Conservation (phyloP, 2,329 filamentous ascomycete genomes). For the Harringtonia lauricola region DNA sequence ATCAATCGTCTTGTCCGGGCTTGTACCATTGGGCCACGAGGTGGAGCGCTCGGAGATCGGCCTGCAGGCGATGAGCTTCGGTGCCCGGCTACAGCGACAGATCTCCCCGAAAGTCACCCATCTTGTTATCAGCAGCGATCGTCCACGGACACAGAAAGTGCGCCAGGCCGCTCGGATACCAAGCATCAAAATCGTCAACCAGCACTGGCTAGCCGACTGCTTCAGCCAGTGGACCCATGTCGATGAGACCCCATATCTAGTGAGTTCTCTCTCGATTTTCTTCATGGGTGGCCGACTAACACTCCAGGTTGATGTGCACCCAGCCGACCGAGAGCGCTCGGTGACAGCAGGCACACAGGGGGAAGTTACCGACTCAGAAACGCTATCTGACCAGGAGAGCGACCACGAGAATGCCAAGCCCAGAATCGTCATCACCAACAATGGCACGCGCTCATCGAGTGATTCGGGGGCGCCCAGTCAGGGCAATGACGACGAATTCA, state of each 20-base stretch:
- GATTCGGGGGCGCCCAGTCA: no score
- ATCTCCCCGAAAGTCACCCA: slow-evolving; percentile 59
- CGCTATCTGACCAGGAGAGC: slow-evolving; percentile 18
- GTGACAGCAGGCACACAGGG: slow-evolving; percentile 21
- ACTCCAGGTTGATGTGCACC: slow-evolving; percentile 52
- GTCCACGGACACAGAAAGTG: slow-evolving; percentile 81
- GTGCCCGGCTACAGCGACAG: slow-evolving; percentile 50
- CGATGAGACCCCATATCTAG: slow-evolving; percentile 67
- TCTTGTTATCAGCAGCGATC: slow-evolving; percentile 57
- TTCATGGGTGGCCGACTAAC: slow-evolving; percentile 1
- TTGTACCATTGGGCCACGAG: slow-evolving; percentile 73
- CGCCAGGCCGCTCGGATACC: slow-evolving; percentile 71
- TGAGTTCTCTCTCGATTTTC: slow-evolving; percentile 1
- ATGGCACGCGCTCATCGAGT: no score
- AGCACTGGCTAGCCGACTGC: slow-evolving; percentile 79
- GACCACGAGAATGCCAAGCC: slow-evolving; percentile 15
- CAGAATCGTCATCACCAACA: not conserved
- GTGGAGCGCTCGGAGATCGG: slow-evolving; percentile 77
- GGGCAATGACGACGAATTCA: slow-evolving; percentile 25
- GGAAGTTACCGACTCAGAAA: slow-evolving; percentile 17
- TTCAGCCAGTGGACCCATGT: slow-evolving; percentile 74
- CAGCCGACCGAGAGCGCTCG: slow-evolving; percentile 43
- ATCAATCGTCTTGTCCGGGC: slow-evolving; percentile 78
- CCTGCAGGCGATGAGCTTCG: slow-evolving; percentile 77
- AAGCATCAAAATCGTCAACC: slow-evolving; percentile 81